Base-by-base conservation (phyloP, 108 stramenopile genomes). In the Seminavis robusta region DNA sequence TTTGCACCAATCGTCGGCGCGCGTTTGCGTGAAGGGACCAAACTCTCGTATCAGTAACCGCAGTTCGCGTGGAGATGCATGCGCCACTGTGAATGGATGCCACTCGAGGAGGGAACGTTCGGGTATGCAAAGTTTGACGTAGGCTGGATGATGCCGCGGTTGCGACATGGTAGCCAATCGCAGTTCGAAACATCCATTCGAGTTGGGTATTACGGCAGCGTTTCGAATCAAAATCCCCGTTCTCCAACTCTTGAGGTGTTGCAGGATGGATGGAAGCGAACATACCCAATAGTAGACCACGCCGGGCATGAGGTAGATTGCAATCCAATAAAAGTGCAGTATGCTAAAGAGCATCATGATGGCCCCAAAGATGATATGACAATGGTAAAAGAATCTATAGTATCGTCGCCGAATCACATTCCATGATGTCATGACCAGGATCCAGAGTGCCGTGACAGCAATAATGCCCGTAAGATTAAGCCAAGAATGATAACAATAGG, bases 321-420 rank as follows among this genome's bases (percentile, higher is more conserved):
- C 64, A 56, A 65, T 64, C 44, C 65, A 61, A 29, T 68, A 58
- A 48, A 62, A 63, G 62, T 77, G 76, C 49, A 73, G 33, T 0
- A 77, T 29, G 27, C 62, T 16, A 8, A 19, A 33, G 16, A 73
- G 34, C 19, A 76, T 33, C 6, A 59, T n/a, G 1, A 64, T 1
- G 9, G 36, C 11, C 9, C 25, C 10, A 4, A 45, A 23, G 15
- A 59, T 11, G 0, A 62, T 33, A 20, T 63, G 61, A 3, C 16
- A 5, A 8, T 17, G 7, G 56, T 73, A 72, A 36, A 77, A 77
- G 21, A 77, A 10, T 15, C 32, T 40, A 61, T 68, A 77, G 19
- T 52, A 28, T 25, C 26, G 19, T 1, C 76, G 37, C 17, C 76
- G 54, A 30, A 77, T 50, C n/a, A 30, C 50, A n/a, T 46, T 54